These are phyloP conservation scores for Geum urbanum DNA, from an alignment of 306 rosid genomes.

Conservation along the genomic window DNA sequence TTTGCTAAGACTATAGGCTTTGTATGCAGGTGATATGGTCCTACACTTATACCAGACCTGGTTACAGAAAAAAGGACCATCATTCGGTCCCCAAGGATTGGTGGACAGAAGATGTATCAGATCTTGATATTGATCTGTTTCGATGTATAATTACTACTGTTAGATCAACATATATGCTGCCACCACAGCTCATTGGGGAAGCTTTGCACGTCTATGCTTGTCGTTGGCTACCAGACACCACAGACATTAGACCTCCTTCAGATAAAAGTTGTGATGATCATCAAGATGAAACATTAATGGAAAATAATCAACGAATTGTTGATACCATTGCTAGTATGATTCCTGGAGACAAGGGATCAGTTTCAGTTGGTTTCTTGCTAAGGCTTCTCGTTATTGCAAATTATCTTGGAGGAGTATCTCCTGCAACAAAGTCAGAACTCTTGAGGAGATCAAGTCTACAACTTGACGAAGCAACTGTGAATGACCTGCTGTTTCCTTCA, in stretches of 20 bases:
- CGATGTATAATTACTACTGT: constrained; percentile 69
- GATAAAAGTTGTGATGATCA: constrained; percentile 21
- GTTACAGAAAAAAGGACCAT: constrained; percentile 60
- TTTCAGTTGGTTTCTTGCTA: constrained; percentile 72
- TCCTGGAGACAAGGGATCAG: constrained; percentile 77
- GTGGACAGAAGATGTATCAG: constrained; percentile 98
- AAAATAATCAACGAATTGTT: constrained; percentile 48
- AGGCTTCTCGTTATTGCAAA: constrained; percentile 56
- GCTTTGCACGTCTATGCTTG: constrained; percentile 87
- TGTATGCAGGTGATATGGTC: constrained; percentile 80
- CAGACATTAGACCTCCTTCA: constrained; percentile 41
- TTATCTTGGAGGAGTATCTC: constrained; percentile 63
- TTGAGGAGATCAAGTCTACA: constrained; percentile 66
- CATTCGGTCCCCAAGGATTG: constrained; percentile 90
- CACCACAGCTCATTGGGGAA: constrained; percentile 88
- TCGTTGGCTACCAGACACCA: constrained; percentile 66
- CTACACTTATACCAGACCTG: constrained; percentile 94
- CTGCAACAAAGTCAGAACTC: constrained; percentile 62
- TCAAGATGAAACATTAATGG: constrained; percentile 37
- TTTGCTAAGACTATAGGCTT: constrained; percentile 17
- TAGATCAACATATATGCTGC: constrained; percentile 60
- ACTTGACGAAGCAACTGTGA: constrained; percentile 75
- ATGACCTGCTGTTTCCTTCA: constrained; percentile 65
- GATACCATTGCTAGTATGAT: constrained; percentile 77
- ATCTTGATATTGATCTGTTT: constrained; percentile 76